phyloP scores from a whole-genome alignment of 2,329 filamentous ascomycete genomes.

The Thielaviopsis euricoi region DNA sequence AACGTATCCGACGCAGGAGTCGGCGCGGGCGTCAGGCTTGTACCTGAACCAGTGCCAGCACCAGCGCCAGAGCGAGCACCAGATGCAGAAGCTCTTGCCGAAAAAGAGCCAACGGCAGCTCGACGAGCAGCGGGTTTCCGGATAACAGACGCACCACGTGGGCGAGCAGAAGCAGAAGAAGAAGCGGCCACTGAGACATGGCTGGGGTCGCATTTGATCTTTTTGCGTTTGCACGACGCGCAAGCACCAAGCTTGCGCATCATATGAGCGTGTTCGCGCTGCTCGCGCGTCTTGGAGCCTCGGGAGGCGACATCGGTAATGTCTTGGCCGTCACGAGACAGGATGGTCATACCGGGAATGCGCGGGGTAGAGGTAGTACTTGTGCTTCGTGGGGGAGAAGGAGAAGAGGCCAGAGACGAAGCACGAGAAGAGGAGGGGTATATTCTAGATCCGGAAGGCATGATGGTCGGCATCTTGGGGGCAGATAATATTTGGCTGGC shows the following conservation, averaged over 20 bases:
- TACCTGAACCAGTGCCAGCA: not conserved
- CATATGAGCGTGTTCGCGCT: constrained; percentile 48
- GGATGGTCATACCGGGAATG: constrained; percentile 48
- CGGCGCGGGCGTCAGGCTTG: not conserved
- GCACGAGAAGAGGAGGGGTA: constrained; percentile 6
- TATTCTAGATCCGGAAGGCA: constrained; percentile 2
- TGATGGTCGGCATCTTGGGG: constrained; percentile 1
- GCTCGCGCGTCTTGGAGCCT: constrained; percentile 50
- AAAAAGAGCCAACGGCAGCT: not conserved
- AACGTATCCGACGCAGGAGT: not conserved
- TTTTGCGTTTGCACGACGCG: constrained; percentile 44
- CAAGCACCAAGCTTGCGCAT: constrained; percentile 56
- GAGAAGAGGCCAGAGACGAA: not conserved
- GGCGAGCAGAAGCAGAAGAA: constrained; percentile 12
- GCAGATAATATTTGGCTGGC: not conserved
- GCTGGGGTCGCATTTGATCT: constrained; percentile 44
- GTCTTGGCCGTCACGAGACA: constrained; percentile 46
- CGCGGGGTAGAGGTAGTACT: constrained; percentile 29
- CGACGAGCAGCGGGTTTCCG: not conserved
- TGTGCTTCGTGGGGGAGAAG: not conserved
- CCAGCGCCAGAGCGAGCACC: not conserved
- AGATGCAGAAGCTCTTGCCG: not conserved
- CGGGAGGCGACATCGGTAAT: constrained; percentile 46
- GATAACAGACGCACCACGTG: not conserved
- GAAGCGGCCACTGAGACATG: constrained; percentile 25